Percentiles rank a stretch among this genome's conserved stretches.
Evolutionary conservation across 1,284 basidiomycete species (phyloP).

Genomic region (Ceratobasidium sp.): DNA sequence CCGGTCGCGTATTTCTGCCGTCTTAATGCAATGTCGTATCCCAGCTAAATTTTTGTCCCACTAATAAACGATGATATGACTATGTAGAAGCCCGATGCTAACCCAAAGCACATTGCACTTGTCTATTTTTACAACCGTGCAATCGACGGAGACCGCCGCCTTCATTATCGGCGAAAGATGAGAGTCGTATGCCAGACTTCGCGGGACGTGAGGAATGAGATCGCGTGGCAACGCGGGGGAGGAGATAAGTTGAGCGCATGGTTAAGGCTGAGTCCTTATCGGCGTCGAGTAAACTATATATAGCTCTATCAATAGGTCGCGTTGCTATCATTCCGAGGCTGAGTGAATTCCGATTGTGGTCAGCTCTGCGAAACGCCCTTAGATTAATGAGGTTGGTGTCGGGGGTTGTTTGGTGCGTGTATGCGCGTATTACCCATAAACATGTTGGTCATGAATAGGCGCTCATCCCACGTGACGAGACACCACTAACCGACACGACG

Average conservation of each 20-base stretch:
- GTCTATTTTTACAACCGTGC: conserved; percentile 36
- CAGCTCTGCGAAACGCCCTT: neutral
- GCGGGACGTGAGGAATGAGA: conserved; percentile 9
- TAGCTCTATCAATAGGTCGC: conserved; percentile 19
- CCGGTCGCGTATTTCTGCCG: neutral
- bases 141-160: neutral
- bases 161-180: neutral
- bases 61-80: neutral
- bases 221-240: neutral
- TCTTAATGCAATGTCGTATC: neutral
- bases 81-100: conserved; percentile 37
- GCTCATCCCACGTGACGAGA: no score
- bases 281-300: conserved; percentile 7
- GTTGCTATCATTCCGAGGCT: neutral
- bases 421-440: no score
- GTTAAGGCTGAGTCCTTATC: conserved; percentile 13
- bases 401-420: neutral
- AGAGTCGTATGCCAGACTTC: conserved; percentile 11
- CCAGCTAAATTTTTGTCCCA: neutral
- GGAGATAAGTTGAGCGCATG: conserved; percentile 41
- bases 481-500: no score
- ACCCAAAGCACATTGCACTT: neutral
- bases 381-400: neutral
- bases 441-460: no score
- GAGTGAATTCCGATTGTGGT: neutral